These are phyloP conservation scores for Rhynchosporium agropyri DNA, from an alignment of 2,329 filamentous ascomycete species.

Conservation along the genomic window DNA sequence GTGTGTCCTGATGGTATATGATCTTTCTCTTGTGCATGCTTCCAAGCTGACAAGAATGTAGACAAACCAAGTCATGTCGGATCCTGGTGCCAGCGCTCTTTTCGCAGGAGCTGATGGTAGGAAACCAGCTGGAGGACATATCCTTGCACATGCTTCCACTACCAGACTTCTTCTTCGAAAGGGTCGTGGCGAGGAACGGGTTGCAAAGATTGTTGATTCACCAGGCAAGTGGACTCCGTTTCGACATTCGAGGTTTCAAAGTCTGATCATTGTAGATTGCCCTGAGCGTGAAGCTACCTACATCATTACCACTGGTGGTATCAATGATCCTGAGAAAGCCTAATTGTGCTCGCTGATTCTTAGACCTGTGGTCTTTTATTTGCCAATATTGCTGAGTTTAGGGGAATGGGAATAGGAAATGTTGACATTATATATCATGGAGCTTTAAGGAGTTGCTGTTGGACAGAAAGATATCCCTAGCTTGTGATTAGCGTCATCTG, in stretches of 20 bases:
- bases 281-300: conserved; percentile 71
- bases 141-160: conserved; percentile 69
- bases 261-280: conserved; percentile 44
- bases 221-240: conserved; percentile 51
- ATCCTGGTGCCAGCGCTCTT: conserved; percentile 67
- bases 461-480: conserved; percentile 26
- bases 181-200: conserved; percentile 68
- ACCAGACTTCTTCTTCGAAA: conserved; percentile 69
- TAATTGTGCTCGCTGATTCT: conserved; percentile 37
- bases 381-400: conserved; percentile 7
- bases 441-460: conserved; percentile 31
- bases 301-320: conserved; percentile 69
- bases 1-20: conserved; percentile 59
- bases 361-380: background rate
- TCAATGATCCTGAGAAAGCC: conserved; percentile 67
- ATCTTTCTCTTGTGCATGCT: background rate
- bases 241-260: background rate
- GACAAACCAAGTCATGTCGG: conserved; percentile 74
- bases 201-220: conserved; percentile 69
- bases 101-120: conserved; percentile 69
- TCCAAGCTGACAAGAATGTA: conserved; percentile 33
- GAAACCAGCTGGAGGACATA: conserved; percentile 68
- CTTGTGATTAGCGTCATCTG: conserved; percentile 30
- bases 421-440: conserved; percentile 19
- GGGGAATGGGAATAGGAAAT: background rate